Percentiles rank a stretch among this genome's conserved stretches.
Conservation (phyloP, 495 filamentous ascomycete species). For the Podospora australis region DNA sequence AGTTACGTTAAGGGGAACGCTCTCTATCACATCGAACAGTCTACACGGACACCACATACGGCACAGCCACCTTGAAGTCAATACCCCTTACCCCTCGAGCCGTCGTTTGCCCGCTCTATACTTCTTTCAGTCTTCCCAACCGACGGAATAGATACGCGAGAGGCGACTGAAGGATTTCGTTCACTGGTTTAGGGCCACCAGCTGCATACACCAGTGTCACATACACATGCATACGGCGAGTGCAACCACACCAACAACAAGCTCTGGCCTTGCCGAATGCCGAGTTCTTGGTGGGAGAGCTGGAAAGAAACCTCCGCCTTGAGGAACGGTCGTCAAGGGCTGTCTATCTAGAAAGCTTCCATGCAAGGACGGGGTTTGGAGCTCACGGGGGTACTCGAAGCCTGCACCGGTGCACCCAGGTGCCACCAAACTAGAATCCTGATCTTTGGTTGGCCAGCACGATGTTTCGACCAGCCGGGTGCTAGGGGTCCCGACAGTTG, state of each 20-base stretch:
- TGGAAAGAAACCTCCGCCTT: too few relatives aligned
- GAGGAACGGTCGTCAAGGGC: too few relatives aligned
- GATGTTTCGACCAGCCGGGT: conserved; percentile 20
- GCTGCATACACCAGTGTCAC: too few relatives aligned
- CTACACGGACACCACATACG: conserved; percentile 4
- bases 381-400: neutral
- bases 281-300: neutral
- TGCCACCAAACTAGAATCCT: neutral
- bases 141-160: too few relatives aligned
- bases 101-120: neutral
- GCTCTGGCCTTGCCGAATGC: neutral
- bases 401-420: conserved; percentile 6
- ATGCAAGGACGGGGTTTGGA: conserved; percentile 1
- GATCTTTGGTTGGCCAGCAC: conserved; percentile 6
- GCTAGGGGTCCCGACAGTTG: conserved; percentile 8
- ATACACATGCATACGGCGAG: too few relatives aligned
- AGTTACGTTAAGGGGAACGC: neutral
- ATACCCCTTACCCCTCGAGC: conserved; percentile 1
- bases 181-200: neutral
- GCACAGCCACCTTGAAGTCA: conserved; percentile 1
- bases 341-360: too few relatives aligned
- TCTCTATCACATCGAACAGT: neutral
- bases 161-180: too few relatives aligned
- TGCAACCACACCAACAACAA: neutral
- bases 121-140: neutral